Conservation (phyloP, 345 rosid species). For the Mangifera indica region DNA sequence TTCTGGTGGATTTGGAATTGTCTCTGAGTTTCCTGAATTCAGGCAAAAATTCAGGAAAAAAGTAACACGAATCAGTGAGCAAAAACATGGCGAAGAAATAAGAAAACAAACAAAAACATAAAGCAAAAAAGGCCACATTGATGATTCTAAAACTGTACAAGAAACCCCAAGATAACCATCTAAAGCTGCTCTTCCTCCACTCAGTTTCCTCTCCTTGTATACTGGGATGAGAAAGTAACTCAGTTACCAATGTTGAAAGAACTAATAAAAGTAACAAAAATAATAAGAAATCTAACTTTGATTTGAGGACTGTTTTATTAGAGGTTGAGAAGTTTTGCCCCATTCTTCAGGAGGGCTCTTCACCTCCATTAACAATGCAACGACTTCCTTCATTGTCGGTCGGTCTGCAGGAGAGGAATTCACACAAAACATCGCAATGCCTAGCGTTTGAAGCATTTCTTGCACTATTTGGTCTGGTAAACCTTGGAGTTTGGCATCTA, state of each 20-base stretch:
- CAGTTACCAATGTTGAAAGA: constrained; percentile 18
- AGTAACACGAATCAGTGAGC: background rate
- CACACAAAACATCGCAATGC: constrained; percentile 95
- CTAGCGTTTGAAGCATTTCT: constrained; percentile 92
- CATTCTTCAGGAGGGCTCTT: constrained; percentile 86
- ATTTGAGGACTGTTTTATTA: constrained; percentile 74
- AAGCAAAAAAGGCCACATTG: constrained; percentile 29
- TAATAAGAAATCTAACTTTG: constrained; percentile 37
- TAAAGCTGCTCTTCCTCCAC: constrained; percentile 11
- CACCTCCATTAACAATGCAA: constrained; percentile 83
- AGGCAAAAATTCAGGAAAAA: constrained; percentile 11
- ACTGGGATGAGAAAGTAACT: constrained; percentile 26
- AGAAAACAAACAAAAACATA: background rate
- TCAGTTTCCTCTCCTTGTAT: background rate
- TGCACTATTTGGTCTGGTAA: constrained; percentile 88
- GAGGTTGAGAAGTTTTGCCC: constrained; percentile 90
- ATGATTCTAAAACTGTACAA: constrained; percentile 61
- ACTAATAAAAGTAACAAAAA: background rate
- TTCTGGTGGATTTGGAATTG: background rate
- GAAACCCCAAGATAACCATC: constrained; percentile 20
- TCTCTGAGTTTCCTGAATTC: background rate
- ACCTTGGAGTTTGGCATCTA: constrained; percentile 78
- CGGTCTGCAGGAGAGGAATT: constrained; percentile 81
- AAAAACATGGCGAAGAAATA: constrained; percentile 9
- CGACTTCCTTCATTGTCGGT: constrained; percentile 96